Base-by-base conservation (phyloP, 2,329 filamentous ascomycete species). In the Hymenoscyphus infarciens region DNA sequence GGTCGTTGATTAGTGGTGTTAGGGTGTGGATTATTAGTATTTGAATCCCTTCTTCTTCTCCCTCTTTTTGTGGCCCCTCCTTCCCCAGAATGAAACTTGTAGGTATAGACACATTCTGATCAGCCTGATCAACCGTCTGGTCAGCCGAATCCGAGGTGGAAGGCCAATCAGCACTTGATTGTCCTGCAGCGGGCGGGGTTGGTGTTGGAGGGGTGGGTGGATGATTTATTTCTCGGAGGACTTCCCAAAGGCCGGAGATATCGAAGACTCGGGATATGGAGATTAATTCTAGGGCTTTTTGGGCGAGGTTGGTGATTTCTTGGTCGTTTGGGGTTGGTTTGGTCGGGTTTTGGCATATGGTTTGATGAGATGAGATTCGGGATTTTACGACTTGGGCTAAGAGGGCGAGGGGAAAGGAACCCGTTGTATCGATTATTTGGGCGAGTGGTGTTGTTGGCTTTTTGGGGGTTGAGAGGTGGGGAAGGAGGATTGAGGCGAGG, bases 231-330 rank as follows among this genome's bases (percentile, higher is more conserved):
- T 87, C 85, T 1, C 71, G 73, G 38, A 87, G 68, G 0, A 83
- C 83, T 70, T 87, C 83, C 78, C 78, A 81, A 19, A 87, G 67
- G 0, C 85, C 85, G 55, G 85, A 79, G 11, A 85, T 67, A 63
- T 86, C 83, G 66, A 87, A 87, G 0, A 87, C 79, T 27, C 82
- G 77, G 27, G 82, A 82, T 31, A 87, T 76, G 35, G 80, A 78
- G 3, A 86, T 79, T 55, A 76, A 76, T 55, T 82, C 80, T 3
- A 88, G 74, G 2, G 65, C 42, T 6, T 62, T 59, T 39, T 69
- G 62, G 15, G 68, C 59, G 2, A 57, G 55, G 2, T 54, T 54
- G 3, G 38, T 25, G 1, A 59, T 19, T 19, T 57, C 16, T 54
- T 29, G 2, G 15, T 7, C 19, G 39, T 25, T 13, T 38, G 33